Conservation (phyloP, 2,329 filamentous ascomycete genomes). For the Colletotrichum cereale region DNA sequence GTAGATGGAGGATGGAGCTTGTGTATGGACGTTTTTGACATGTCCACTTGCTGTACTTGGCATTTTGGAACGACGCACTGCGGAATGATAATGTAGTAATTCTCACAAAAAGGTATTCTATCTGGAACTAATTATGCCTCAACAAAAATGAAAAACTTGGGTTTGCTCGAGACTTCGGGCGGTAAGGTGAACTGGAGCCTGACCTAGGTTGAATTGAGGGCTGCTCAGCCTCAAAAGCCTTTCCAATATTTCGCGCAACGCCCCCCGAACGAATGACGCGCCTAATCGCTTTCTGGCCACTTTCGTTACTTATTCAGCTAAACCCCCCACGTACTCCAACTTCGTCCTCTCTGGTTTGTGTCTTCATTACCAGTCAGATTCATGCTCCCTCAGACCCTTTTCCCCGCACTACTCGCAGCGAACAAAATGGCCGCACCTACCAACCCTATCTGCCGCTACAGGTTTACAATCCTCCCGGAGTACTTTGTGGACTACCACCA, state of each 20-base stretch:
- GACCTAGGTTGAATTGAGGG: neutral
- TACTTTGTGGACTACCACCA: slow-evolving; percentile 23
- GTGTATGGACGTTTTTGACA: neutral
- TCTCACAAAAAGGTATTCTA: no score
- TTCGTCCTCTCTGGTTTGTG: slow-evolving; percentile 41
- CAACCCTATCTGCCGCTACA: neutral
- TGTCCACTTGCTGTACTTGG: neutral
- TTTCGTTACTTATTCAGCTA: neutral
- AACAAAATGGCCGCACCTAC: slow-evolving; percentile 14
- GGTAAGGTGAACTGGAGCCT: neutral
- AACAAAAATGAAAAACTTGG: neutral
- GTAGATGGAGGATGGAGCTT: slow-evolving; percentile 1
- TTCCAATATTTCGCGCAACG: neutral
- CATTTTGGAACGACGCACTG: no score
- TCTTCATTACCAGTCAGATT: slow-evolving; percentile 49
- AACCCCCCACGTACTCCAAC: slow-evolving; percentile 47
- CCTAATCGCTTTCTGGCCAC: neutral
- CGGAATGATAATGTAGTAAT: no score
- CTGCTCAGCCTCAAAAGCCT: slow-evolving; percentile 7
- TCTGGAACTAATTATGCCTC: no score
- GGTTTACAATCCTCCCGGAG: slow-evolving; percentile 31
- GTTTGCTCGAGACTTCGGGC: neutral
- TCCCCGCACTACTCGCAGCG: slow-evolving; percentile 18
- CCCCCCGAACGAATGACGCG: neutral
- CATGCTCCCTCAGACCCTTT: neutral